phyloP scores from a whole-genome alignment of 192 early-diverging fungal species.

The Coemansia sp. region DNA sequence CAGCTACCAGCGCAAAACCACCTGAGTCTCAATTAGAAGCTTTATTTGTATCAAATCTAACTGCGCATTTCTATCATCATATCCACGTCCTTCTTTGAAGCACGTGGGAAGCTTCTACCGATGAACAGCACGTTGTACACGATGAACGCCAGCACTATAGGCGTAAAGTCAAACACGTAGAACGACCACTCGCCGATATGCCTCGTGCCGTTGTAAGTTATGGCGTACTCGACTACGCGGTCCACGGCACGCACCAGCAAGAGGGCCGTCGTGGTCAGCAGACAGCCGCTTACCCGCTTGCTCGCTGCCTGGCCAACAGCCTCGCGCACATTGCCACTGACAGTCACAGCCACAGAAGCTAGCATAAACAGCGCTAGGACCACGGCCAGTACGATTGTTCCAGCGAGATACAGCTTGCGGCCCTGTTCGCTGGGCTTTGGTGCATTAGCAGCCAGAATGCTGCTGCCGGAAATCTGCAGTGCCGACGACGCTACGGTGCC shows the following conservation, averaged over 20 bases:
- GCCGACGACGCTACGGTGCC: too few species aligned
- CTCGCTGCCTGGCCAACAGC: slow-evolving; percentile 13
- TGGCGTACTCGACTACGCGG: slow-evolving; percentile 47
- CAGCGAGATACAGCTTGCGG: too few species aligned
- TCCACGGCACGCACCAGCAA: slow-evolving; percentile 49
- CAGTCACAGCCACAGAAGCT: too few species aligned
- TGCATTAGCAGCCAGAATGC: too few species aligned
- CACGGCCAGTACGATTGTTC: too few species aligned
- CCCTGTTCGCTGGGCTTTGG: too few species aligned
- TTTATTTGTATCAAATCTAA: too few species aligned
- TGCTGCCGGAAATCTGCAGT: too few species aligned
- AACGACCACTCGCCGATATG: slow-evolving; percentile 51
- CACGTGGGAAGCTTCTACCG: slow-evolving; percentile 10
- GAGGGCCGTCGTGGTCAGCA: slow-evolving; percentile 32
- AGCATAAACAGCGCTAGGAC: too few species aligned
- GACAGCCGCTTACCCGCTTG: slow-evolving; percentile 16
- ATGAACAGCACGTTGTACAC: slow-evolving; percentile 35
- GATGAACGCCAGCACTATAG: slow-evolving; percentile 37
- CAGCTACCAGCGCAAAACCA: slow-evolving; percentile 41
- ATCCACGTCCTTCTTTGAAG: too few species aligned
- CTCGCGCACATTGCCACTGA: neutral
- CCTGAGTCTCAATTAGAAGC: neutral
- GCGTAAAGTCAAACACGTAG: slow-evolving; percentile 49
- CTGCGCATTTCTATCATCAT: too few species aligned
- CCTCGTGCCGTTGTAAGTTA: slow-evolving; percentile 35